Conservation (phyloP, 495 filamentous ascomycete species). For the Pyrenula aspistea region DNA sequence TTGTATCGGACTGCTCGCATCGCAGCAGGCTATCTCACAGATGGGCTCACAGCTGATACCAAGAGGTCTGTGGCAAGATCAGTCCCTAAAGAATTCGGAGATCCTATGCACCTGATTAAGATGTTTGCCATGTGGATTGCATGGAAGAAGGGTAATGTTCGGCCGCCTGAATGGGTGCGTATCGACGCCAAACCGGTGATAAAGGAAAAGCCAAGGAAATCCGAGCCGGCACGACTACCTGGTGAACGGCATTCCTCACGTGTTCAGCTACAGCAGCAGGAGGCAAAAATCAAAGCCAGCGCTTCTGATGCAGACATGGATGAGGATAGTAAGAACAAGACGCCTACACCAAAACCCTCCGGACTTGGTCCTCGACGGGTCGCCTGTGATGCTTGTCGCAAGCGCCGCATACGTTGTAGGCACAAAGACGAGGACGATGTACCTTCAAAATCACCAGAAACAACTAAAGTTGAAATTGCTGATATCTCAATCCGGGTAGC, state of each 20-base stretch:
- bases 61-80: slow-evolving; percentile 49
- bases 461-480: neutral
- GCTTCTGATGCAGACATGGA: slow-evolving; percentile 13
- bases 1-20: slow-evolving; percentile 60
- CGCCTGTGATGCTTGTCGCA: slow-evolving; percentile 43
- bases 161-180: slow-evolving; percentile 53
- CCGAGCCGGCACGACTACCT: neutral
- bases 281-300: neutral
- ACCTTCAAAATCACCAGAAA: neutral
- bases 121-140: slow-evolving; percentile 59
- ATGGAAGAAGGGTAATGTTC: slow-evolving; percentile 64
- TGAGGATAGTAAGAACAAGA: slow-evolving; percentile 18
- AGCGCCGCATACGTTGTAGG: slow-evolving; percentile 39
- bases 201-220: neutral
- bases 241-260: neutral
- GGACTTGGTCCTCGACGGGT: slow-evolving; percentile 38
- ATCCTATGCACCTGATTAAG: slow-evolving; percentile 48
- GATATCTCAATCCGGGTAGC: neutral
- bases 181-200: slow-evolving; percentile 15
- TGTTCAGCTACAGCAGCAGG: neutral
- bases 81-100: slow-evolving; percentile 50
- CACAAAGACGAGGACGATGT: slow-evolving; percentile 32
- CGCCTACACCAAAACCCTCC: slow-evolving; percentile 21
- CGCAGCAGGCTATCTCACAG: slow-evolving; percentile 47
- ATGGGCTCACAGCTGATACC: slow-evolving; percentile 42